phyloP scores from a whole-genome alignment of 2,329 filamentous ascomycete genomes.

The Trichoderma aggressivum region DNA sequence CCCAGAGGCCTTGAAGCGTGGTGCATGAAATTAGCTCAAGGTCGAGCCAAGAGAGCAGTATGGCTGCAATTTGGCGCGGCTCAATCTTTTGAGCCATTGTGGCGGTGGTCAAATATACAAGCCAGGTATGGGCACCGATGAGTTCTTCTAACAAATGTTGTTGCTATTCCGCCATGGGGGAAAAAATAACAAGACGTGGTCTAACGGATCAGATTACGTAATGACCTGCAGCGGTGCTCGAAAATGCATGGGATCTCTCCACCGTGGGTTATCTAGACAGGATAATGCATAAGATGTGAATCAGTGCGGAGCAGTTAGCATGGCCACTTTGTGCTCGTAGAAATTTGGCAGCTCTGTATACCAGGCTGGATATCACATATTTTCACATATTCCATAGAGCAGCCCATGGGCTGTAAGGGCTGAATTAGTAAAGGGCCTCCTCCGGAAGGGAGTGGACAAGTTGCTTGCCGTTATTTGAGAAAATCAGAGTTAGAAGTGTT shows the following conservation, averaged over 20 bases:
- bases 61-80: constrained; percentile 29
- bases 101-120: not conserved
- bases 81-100: not conserved
- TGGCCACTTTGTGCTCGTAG: no score
- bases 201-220: not conserved
- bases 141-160: not conserved
- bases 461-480: not conserved
- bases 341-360: no score
- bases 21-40: constrained; percentile 39
- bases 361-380: no score
- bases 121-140: not conserved
- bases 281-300: not conserved
- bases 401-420: no score
- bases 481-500: no score
- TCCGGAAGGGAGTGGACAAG: not conserved
- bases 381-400: no score
- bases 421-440: no score
- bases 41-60: constrained; percentile 39
- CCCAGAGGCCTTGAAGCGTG: constrained; percentile 46
- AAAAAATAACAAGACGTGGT: not conserved
- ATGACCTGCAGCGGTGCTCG: not conserved
- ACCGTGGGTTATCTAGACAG: not conserved
- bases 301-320: no score
- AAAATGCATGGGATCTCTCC: not conserved
- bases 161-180: not conserved